Conservation (phyloP, 2,329 filamentous ascomycete genomes). For the Teratosphaeria nubilosa region DNA sequence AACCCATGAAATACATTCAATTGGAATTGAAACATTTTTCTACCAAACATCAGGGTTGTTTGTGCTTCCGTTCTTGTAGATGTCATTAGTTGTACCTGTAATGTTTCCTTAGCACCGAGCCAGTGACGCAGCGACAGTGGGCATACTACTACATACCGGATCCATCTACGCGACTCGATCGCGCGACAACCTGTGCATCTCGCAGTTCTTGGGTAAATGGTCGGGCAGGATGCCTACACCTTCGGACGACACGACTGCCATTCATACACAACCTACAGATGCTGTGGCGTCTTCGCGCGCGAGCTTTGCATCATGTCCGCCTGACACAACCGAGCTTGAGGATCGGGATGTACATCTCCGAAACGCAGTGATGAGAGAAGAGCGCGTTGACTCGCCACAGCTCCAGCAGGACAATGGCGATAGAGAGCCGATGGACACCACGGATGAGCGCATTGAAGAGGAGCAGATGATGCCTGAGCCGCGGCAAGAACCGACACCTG, state of each 20-base stretch:
- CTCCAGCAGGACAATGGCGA: not conserved
- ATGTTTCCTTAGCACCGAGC: not conserved
- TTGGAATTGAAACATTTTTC: not conserved
- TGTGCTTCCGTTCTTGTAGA: not conserved
- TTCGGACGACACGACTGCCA: conserved; percentile 4
- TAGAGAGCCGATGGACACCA: conserved; percentile 9
- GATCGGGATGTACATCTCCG: conserved; percentile 15
- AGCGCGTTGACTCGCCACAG: conserved; percentile 15
- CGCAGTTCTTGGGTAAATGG: not conserved
- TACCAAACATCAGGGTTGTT: not conserved
- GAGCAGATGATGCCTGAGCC: conserved; percentile 15
- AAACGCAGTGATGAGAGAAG: conserved; percentile 6
- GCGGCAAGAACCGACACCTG: conserved; percentile 7
- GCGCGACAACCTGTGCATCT: not conserved
- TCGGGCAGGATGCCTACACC: conserved; percentile 11
- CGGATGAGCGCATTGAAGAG: conserved; percentile 2
- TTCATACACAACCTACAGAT: conserved; percentile 10
- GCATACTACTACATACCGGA: not conserved
- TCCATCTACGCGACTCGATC: not conserved
- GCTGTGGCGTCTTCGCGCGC: conserved; percentile 7
- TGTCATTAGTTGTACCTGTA: not conserved
- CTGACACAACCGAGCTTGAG: conserved; percentile 12
- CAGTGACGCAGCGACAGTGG: not conserved
- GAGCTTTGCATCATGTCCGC: conserved; percentile 32
- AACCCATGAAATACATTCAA: not conserved